Evolutionary conservation across 148 eudicot species (phyloP), one percentile per base, ranked within the genome.

Genomic region (Persicaria tinctoria): DNA sequence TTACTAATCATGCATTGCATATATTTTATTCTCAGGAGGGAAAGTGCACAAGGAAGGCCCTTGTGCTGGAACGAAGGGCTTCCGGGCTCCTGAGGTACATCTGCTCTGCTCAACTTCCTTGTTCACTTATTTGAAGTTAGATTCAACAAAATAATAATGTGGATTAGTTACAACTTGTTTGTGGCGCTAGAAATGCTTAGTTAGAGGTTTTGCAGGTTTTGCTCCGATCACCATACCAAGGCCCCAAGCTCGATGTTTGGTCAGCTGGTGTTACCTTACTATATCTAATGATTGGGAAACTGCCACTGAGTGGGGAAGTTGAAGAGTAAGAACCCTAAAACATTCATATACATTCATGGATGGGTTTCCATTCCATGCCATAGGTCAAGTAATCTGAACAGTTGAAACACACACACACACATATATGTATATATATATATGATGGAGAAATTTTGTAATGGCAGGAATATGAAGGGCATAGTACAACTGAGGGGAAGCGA

Each of bases 11-110:
- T 63, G 16, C 12, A 32, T 32, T 63, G 16, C 12, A 2, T 32
- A 32, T 32, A 32, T 63, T 63, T 38, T 32, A 11, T 5, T 57
- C 69, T 63, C 72, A 87, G 93, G n/a, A 63, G 85, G 78, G 38
- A 95, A 89, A 83, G 76, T 78, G 56, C 78, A 78, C 53, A 86
- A 86, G 80, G 98, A 95, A 75, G 98, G 98, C 70, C 92, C 93
- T 60, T 92, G 96, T 79, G 93, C 75, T 74, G 98, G 98, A 78
- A 95, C 98, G n/a, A 95, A 95, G 85, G 98, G 98, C 46, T 95
- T 95, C 83, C 89, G 97, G 75, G 97, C 98, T 81, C 98, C 98
- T 72, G 98, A 95, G 97, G 98, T 95, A 74, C 86, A 82, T 80
- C 41, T 10, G 3, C 12, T 62, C 51, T 23, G 27, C 27, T 23